These are phyloP conservation scores for Exophiala dermatitidis DNA, from an alignment of 2,329 filamentous ascomycete genomes.

Conservation along the genomic window DNA sequence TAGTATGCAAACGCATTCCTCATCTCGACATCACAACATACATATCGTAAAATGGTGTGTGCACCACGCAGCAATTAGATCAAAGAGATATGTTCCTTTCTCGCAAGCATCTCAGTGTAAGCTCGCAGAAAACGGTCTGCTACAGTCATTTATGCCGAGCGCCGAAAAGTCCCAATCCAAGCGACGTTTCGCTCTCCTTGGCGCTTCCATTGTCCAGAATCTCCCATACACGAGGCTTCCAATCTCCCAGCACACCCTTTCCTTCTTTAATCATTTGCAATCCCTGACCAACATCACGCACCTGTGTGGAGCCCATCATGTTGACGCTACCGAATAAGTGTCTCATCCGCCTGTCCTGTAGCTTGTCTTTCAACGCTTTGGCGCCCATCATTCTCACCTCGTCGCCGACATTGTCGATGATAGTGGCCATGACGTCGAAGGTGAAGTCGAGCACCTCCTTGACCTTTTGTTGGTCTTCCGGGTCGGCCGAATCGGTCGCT, in stretches of 20 bases:
- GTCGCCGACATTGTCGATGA: conserved; percentile 40
- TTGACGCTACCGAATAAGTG: conserved; percentile 25
- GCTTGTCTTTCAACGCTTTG: conserved; percentile 37
- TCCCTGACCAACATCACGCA: conserved; percentile 21
- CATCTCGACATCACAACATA: too few relatives aligned
- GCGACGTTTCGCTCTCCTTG: conserved; percentile 23
- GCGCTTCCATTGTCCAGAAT: conserved; percentile 25
- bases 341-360: conserved; percentile 16
- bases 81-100: too few relatives aligned
- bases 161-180: conserved; percentile 26
- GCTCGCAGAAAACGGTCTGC: background rate
- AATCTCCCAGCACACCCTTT: conserved; percentile 23
- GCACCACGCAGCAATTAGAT: too few relatives aligned
- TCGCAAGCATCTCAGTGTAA: background rate
- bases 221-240: conserved; percentile 27
- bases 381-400: conserved; percentile 39
- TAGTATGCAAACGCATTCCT: too few relatives aligned
- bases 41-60: too few relatives aligned
- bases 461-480: conserved; percentile 13
- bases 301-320: conserved; percentile 17
- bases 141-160: conserved; percentile 12
- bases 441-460: conserved; percentile 29
- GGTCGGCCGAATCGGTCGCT: conserved; percentile 5
- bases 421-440: conserved; percentile 40
- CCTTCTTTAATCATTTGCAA: conserved; percentile 23